Conservation (phyloP, 2,329 filamentous ascomycete species). For the Fusarium anthophilum region DNA sequence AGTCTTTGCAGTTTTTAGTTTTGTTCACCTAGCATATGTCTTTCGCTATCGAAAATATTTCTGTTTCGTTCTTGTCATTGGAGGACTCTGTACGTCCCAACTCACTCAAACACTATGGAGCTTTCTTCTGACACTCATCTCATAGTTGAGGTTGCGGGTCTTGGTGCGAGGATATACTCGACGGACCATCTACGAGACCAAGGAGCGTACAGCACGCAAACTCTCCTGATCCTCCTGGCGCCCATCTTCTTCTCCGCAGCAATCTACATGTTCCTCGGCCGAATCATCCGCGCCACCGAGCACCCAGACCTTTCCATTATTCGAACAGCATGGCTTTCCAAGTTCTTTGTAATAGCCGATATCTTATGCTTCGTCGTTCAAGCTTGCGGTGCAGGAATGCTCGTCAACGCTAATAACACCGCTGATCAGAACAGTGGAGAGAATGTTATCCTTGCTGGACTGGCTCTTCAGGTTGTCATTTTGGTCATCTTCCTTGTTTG, state of each 20-base stretch:
- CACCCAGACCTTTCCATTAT: neutral
- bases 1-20: neutral
- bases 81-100: neutral
- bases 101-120: neutral
- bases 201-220: neutral
- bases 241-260: neutral
- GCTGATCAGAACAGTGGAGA: neutral
- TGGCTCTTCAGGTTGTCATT: neutral
- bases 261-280: neutral
- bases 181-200: neutral
- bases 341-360: neutral
- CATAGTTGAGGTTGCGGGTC: neutral
- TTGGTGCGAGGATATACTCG: neutral
- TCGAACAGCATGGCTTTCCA: neutral
- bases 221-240: neutral
- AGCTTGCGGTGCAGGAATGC: neutral
- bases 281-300: neutral
- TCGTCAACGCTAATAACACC: neutral
- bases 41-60: neutral
- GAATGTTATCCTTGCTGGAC: neutral
- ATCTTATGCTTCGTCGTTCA: neutral
- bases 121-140: accelerated
- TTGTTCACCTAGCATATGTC: neutral
- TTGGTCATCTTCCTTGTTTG: neutral
- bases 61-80: neutral